Conservation (phyloP, 257 asterid genomes). For the Rhazya stricta region DNA sequence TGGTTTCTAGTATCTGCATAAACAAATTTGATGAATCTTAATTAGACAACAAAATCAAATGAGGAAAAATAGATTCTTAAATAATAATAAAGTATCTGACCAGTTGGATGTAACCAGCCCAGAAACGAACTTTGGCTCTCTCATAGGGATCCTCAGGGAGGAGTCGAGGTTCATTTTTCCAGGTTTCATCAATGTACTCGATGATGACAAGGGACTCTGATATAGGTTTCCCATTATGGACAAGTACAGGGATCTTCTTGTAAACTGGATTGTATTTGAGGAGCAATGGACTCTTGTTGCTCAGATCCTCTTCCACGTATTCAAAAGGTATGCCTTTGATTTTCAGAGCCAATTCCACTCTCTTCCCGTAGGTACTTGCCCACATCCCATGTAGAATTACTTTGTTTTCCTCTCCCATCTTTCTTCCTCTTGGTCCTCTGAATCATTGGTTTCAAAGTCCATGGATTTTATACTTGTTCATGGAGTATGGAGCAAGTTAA, state of each 20-base stretch:
- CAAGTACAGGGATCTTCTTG: conserved; percentile 25
- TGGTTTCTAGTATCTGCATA: conserved; percentile 24
- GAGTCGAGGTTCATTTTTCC: conserved; percentile 12
- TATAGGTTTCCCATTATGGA: conserved; percentile 24
- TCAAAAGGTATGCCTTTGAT: conserved; percentile 39
- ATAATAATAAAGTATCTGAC: not conserved
- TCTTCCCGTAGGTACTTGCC: conserved; percentile 36
- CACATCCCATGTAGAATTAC: conserved; percentile 34
- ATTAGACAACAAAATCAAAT: not conserved
- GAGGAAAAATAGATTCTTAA: not conserved
- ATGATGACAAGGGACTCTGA: conserved; percentile 23
- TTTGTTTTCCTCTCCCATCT: conserved; percentile 34
- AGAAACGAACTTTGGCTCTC: conserved; percentile 27
- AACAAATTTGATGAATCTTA: not conserved
- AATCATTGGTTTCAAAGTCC: not conserved
- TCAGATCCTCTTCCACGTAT: conserved; percentile 32
- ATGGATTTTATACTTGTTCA: not conserved
- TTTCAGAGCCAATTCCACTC: conserved; percentile 43
- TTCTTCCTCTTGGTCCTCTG: not conserved
- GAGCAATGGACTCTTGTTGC: conserved; percentile 20
- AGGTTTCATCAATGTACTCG: conserved; percentile 27
- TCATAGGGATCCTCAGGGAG: conserved; percentile 25
- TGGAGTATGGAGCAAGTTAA: conserved; percentile 12
- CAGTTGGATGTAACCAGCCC: conserved; percentile 20
- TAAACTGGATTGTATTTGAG: conserved; percentile 22